phyloP scores from a whole-genome alignment of 345 rosid species.

The Moricandia arvensis region DNA sequence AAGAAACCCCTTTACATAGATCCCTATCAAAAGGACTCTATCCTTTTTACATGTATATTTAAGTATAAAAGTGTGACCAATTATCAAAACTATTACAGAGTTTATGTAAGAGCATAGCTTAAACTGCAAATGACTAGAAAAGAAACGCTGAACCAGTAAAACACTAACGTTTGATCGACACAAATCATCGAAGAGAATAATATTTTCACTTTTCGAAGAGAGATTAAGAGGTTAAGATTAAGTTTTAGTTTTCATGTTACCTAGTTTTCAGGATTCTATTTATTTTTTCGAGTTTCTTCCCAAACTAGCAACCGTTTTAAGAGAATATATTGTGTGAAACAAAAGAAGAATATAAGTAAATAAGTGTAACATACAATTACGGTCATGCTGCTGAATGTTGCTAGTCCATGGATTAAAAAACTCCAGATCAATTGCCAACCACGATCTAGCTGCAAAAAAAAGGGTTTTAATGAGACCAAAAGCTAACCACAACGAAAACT shows the following conservation, averaged over 20 bases:
- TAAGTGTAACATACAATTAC: conserved; percentile 60
- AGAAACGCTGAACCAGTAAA: conserved; percentile 1
- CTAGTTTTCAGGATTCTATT: neutral
- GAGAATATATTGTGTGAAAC: neutral
- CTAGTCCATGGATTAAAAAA: conserved; percentile 69
- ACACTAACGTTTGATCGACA: conserved; percentile 18
- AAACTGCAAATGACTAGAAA: conserved; percentile 9
- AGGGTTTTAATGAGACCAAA: conserved; percentile 18
- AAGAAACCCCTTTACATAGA: conserved; percentile 14
- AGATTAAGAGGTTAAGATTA: neutral
- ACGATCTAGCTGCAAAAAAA: conserved; percentile 53
- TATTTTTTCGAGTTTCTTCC: conserved; percentile 10
- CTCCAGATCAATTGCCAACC: conserved; percentile 87
- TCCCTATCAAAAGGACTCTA: neutral
- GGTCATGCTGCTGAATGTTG: conserved; percentile 65
- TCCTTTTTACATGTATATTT: neutral
- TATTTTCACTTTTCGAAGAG: neutral
- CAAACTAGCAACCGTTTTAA: neutral
- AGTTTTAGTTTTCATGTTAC: neutral
- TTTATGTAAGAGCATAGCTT: neutral
- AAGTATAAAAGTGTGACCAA: conserved; percentile 1
- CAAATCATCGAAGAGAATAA: neutral
- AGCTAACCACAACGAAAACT: conserved; percentile 16
- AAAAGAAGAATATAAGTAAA: conserved; percentile 24
- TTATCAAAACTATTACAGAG: conserved; percentile 12